Evolutionary conservation across 305 asterid genomes (phyloP).

Genomic region (Rubia occidens): DNA sequence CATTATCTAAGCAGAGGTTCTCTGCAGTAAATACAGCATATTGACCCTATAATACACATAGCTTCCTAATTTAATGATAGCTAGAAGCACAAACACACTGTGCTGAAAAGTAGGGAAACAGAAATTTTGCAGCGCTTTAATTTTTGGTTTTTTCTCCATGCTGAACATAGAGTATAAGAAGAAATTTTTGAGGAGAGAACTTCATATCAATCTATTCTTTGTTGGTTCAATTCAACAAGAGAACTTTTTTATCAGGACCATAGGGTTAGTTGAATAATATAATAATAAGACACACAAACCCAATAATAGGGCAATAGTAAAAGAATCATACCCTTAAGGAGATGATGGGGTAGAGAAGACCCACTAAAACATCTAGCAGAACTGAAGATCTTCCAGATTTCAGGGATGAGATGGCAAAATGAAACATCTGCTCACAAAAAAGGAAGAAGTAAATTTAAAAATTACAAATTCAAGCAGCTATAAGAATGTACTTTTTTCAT

Average conservation of each 20-base stretch:
- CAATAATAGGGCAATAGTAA: slow-evolving; percentile 16
- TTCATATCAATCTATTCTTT: not conserved
- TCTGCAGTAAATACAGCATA: not conserved
- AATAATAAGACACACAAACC: not conserved
- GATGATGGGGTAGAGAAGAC: slow-evolving; percentile 79
- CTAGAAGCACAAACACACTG: not conserved
- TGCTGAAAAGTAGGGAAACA: not conserved
- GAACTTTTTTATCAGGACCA: not conserved
- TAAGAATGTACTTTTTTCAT: slow-evolving; percentile 14
- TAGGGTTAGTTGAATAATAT: not conserved
- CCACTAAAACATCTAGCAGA: slow-evolving; percentile 85
- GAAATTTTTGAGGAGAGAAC: not conserved
- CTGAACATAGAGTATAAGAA: not conserved
- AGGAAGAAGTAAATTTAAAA: slow-evolving; percentile 17
- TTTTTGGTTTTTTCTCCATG: not conserved
- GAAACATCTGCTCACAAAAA: slow-evolving; percentile 63
- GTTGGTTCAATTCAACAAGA: slow-evolving; percentile 1
- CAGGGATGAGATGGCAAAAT: slow-evolving; percentile 82
- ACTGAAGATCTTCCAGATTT: slow-evolving; percentile 96
- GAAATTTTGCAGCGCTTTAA: not conserved
- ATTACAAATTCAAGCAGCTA: slow-evolving; percentile 8
- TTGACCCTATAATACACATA: not conserved
- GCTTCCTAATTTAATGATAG: not conserved
- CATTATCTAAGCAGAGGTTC: not conserved
- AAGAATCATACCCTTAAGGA: slow-evolving; percentile 68